phyloP scores from a whole-genome alignment of 1,139 yeast genomes.

The Tardiomyces depauwii region DNA sequence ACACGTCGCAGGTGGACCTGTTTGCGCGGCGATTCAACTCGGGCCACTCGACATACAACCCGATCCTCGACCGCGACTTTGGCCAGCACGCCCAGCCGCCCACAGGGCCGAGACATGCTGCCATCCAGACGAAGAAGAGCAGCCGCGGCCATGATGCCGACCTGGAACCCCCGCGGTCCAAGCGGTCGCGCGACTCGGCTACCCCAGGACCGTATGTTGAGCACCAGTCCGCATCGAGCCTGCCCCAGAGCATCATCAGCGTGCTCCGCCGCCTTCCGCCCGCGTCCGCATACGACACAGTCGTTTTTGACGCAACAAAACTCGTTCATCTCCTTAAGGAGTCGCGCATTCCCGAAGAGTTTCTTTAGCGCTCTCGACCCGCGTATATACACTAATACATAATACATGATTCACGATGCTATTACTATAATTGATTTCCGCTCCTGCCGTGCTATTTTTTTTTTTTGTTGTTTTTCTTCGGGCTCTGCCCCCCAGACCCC shows the following conservation, averaged over 20 bases:
- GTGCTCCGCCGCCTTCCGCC: conserved; percentile 23
- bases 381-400: too few relatives aligned
- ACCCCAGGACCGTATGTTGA: conserved; percentile 1
- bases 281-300: conserved; percentile 18
- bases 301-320: conserved; percentile 16
- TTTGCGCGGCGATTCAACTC: conserved; percentile 26
- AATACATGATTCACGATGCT: too few relatives aligned
- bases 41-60: neutral
- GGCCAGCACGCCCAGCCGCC: neutral
- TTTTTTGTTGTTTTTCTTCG: too few relatives aligned
- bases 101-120: neutral
- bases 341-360: conserved; percentile 9
- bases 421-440: too few relatives aligned
- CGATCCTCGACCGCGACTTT: neutral
- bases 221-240: conserved; percentile 1
- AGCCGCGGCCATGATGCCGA: conserved; percentile 3
- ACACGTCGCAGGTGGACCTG: conserved; percentile 17
- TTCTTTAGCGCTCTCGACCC: neutral
- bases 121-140: neutral
- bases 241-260: conserved; percentile 16
- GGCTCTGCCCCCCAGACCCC: too few relatives aligned
- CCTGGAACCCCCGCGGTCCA: conserved; percentile 5
- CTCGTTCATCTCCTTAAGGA: conserved; percentile 14
- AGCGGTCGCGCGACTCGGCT: conserved; percentile 1
- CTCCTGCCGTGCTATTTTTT: too few relatives aligned